These are phyloP conservation scores for Geotrichum reessii DNA, from an alignment of 1,139 yeast genomes.

Conservation along the genomic window DNA sequence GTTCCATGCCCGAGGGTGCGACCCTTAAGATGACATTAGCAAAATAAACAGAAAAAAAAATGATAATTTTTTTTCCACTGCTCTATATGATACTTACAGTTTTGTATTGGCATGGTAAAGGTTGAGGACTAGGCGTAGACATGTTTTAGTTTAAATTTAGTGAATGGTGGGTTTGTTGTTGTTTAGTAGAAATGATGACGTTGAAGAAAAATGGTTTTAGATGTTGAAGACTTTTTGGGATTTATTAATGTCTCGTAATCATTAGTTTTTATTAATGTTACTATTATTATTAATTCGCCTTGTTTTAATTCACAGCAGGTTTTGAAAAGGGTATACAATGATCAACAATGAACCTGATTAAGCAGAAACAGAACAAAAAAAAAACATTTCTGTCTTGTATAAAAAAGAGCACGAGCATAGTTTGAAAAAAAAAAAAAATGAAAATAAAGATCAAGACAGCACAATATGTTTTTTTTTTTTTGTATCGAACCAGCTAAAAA, in stretches of 20 bases:
- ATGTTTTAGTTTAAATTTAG: background rate
- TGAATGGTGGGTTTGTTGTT: background rate
- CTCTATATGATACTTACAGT: constrained; percentile 20
- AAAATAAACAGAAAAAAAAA: constrained; percentile 22
- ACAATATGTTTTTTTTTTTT: too few species aligned
- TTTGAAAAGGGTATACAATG: too few species aligned
- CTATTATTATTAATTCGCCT: too few species aligned
- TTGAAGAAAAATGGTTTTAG: background rate
- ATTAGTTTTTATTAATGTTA: too few species aligned
- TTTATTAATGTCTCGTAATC: background rate
- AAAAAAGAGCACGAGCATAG: too few species aligned
- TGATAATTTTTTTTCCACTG: too few species aligned
- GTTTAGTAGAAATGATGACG: background rate
- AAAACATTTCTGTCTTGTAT: too few species aligned
- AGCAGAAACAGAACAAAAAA: background rate
- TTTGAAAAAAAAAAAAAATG: too few species aligned
- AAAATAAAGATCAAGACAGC: too few species aligned
- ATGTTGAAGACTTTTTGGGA: background rate
- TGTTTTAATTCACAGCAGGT: too few species aligned
- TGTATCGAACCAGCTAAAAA: too few species aligned
- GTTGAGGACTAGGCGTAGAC: constrained; percentile 18
- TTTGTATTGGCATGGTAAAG: constrained; percentile 30
- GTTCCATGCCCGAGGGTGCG: constrained; percentile 39
- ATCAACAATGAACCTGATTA: background rate
- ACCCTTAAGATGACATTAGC: constrained; percentile 23